phyloP scores from a whole-genome alignment of 2,329 filamentous ascomycete species.

The Ophiostoma perfectum region DNA sequence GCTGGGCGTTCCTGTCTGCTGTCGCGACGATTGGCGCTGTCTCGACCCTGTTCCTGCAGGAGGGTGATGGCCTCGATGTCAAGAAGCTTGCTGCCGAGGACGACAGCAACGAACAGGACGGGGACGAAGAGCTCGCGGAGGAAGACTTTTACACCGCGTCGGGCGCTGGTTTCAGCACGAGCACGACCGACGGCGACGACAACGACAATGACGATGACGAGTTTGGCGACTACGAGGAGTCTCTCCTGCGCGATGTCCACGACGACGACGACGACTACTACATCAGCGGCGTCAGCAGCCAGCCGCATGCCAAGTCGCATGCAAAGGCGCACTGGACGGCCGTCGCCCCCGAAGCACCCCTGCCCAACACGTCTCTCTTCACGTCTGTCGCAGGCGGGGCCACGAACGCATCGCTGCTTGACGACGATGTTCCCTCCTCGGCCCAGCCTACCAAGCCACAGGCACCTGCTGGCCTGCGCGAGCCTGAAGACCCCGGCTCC shows the following conservation, averaged over 20 bases:
- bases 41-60: constrained; percentile 66
- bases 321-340: background rate
- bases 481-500: constrained; percentile 22
- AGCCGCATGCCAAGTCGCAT: background rate
- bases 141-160: constrained; percentile 13
- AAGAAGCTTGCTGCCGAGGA: constrained; percentile 43
- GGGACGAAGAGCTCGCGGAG: constrained; percentile 23
- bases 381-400: background rate
- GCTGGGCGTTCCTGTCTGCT: constrained; percentile 71
- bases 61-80: constrained; percentile 56
- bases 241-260: background rate
- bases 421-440: background rate
- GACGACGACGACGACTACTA: no score
- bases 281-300: no score
- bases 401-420: background rate
- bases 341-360: constrained; percentile 5
- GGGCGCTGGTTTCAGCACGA: background rate
- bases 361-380: constrained; percentile 16
- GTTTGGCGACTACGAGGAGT: constrained; percentile 22
- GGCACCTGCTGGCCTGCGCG: background rate
- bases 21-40: constrained; percentile 62
- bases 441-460: background rate
- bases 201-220: constrained; percentile 18
- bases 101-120: constrained; percentile 29
- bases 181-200: constrained; percentile 11